Evolutionary conservation across 495 filamentous ascomycete species (phyloP).

Genomic region (Penicillium fimorum): DNA sequence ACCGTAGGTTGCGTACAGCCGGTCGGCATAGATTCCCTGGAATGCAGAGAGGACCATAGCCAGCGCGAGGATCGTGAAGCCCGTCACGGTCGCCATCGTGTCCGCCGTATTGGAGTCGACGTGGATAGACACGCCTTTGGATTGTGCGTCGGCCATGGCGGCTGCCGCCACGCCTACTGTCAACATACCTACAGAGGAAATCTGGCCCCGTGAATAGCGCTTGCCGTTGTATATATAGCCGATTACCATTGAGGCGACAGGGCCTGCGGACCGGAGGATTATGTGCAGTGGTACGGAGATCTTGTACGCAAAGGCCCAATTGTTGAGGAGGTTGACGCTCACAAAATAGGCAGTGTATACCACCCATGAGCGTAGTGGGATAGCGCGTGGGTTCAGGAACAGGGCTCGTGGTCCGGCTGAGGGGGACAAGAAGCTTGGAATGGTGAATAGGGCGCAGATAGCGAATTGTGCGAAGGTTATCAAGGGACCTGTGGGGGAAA

Average conservation of each 20-base stretch:
- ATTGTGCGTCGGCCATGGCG: constrained; percentile 82
- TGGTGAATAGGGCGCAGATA: constrained; percentile 66
- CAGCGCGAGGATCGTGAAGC: constrained; percentile 79
- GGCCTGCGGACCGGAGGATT: constrained; percentile 90
- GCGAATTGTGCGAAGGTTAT: constrained; percentile 95
- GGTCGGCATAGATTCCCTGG: constrained; percentile 92
- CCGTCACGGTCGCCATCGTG: constrained; percentile 57
- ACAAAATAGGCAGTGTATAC: constrained; percentile 91
- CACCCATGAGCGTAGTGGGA: constrained; percentile 82
- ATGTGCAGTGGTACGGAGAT: constrained; percentile 98
- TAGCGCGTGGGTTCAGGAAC: constrained; percentile 71
- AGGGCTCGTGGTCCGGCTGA: constrained; percentile 59
- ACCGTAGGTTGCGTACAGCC: constrained; percentile 80
- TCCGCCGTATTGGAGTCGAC: constrained; percentile 16
- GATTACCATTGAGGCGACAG: constrained; percentile 87
- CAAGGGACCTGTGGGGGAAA: constrained; percentile 61
- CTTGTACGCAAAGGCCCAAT: constrained; percentile 94
- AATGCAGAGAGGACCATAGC: constrained; percentile 89
- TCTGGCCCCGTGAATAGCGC: constrained; percentile 75
- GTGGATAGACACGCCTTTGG: constrained; percentile 59
- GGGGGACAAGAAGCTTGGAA: constrained; percentile 71
- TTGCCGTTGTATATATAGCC: constrained; percentile 78
- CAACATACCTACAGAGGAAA: constrained; percentile 74
- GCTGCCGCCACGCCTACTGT: constrained; percentile 82
- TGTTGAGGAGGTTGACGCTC: constrained; percentile 89